Evolutionary conservation across 2,329 filamentous ascomycete species (phyloP).

Genomic region (Colletotrichum simmondsii): DNA sequence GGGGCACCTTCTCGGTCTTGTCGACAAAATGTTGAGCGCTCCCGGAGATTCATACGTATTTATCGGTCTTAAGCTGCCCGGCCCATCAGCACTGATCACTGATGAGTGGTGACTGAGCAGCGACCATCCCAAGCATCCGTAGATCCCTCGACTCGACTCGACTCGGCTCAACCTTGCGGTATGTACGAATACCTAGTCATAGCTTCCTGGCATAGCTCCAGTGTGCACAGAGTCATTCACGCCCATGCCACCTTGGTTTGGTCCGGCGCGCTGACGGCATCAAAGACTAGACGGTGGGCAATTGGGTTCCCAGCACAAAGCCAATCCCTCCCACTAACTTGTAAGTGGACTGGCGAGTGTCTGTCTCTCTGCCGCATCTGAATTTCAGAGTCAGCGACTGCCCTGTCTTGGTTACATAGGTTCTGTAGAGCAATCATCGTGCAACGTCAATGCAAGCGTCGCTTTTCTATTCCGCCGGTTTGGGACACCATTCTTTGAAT

Average conservation of each 20-base stretch:
- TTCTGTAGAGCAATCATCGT: background rate
- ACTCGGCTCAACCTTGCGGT: background rate
- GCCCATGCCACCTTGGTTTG: conserved; percentile 18
- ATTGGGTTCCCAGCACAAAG: conserved; percentile 12
- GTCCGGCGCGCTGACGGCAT: conserved; percentile 30
- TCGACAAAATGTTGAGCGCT: conserved; percentile 30
- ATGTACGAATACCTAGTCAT: background rate
- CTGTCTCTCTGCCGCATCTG: background rate
- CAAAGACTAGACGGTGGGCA: conserved; percentile 5
- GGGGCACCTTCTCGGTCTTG: conserved; percentile 26
- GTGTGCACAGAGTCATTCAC: conserved; percentile 32
- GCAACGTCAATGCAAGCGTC: conserved; percentile 11
- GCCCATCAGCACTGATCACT: conserved; percentile 7
- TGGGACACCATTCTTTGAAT: background rate
- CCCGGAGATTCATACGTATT: conserved; percentile 26
- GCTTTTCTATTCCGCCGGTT: background rate
- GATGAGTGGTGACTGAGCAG: background rate
- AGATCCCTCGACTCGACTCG: background rate
- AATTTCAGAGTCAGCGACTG: background rate
- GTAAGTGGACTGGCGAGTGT: background rate
- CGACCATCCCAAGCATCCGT: background rate
- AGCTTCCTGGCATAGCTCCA: conserved; percentile 30
- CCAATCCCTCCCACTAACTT: conserved; percentile 5
- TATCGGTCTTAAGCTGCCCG: conserved; percentile 30
- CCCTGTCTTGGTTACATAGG: background rate